A percentile compares a stretch with the other conserved stretches of the same genome.
Evolutionary conservation across 2,329 filamentous ascomycete species (phyloP).

Genomic region (Neodidymelliopsis sp.): DNA sequence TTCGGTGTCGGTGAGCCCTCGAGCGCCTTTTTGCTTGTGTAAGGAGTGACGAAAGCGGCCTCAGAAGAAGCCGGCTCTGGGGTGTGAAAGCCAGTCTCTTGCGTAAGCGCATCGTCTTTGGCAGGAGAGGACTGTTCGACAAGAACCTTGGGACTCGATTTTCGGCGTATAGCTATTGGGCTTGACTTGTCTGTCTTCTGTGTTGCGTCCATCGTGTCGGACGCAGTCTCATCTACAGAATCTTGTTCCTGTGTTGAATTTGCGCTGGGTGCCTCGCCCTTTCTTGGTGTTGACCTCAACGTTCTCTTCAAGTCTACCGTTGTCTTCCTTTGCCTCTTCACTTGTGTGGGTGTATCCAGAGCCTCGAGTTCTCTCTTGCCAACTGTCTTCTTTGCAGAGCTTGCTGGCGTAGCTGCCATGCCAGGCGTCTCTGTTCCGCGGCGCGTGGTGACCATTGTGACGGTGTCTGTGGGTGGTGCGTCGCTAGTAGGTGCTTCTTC

Average conservation of each 20-base stretch:
- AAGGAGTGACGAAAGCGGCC: slow-evolving; percentile 34
- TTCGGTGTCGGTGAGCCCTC: slow-evolving; percentile 39
- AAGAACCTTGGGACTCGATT: slow-evolving; percentile 34
- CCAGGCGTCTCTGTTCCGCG: slow-evolving; percentile 40
- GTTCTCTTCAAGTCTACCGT: slow-evolving; percentile 24
- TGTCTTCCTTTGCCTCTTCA: slow-evolving; percentile 38
- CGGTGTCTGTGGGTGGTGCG: slow-evolving; percentile 13
- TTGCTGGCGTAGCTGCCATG: slow-evolving; percentile 31
- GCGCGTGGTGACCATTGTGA: slow-evolving; percentile 47
- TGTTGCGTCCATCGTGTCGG: slow-evolving; percentile 22
- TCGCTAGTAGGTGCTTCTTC: slow-evolving; percentile 23
- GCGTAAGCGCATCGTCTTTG: slow-evolving; percentile 21
- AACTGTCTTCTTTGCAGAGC: slow-evolving; percentile 31
- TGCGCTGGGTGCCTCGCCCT: slow-evolving; percentile 16
- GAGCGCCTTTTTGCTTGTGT: slow-evolving; percentile 25
- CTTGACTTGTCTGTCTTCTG: slow-evolving; percentile 19
- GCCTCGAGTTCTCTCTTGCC: slow-evolving; percentile 42
- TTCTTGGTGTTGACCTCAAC: slow-evolving; percentile 14
- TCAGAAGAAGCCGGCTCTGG: slow-evolving; percentile 29
- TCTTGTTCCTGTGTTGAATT: slow-evolving; percentile 17
- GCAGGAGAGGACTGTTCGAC: slow-evolving; percentile 25
- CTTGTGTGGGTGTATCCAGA: slow-evolving; percentile 39
- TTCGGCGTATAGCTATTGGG: slow-evolving; percentile 29
- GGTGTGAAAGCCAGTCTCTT: slow-evolving; percentile 32
- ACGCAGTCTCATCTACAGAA: slow-evolving; percentile 16